A percentile compares a stretch with the other conserved stretches of the same genome.
Evolutionary conservation across 768 basidiomycete genomes (phyloP).

Genomic region (Candolleomyces eurysporus): DNA sequence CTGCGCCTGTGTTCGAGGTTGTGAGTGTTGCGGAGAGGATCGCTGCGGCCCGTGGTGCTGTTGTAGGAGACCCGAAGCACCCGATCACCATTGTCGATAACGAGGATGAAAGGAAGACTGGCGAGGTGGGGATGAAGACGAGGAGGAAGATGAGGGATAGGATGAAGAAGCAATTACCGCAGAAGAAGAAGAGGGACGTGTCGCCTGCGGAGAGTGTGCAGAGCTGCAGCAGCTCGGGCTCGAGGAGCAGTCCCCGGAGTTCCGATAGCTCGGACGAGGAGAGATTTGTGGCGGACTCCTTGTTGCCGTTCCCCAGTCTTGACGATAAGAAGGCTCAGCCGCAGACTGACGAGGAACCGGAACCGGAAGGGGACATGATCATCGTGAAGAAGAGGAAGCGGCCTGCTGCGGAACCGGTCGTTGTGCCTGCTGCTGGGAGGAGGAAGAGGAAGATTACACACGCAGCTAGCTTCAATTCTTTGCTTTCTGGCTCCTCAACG

Average conservation of each 20-base stretch:
- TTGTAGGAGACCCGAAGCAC: not conserved
- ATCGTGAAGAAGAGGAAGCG: conserved; percentile 45
- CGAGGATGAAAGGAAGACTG: conserved; percentile 33
- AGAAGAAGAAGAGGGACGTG: conserved; percentile 17
- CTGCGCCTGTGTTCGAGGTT: conserved; percentile 13
- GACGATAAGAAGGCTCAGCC: not conserved
- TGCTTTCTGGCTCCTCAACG: no score
- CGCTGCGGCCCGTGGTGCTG: conserved; percentile 18
- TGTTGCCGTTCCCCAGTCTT: conserved; percentile 6
- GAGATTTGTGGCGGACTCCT: conserved; percentile 13
- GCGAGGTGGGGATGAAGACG: conserved; percentile 29
- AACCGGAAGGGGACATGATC: not conserved
- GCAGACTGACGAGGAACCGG: not conserved
- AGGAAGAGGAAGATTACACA: conserved; percentile 7
- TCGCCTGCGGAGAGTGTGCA: conserved; percentile 6
- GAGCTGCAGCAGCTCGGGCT: not conserved
- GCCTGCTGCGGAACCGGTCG: conserved; percentile 48
- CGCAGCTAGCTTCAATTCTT: conserved; percentile 5
- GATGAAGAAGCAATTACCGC: conserved; percentile 11
- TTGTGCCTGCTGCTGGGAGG: conserved; percentile 5
- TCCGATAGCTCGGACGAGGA: conserved; percentile 34
- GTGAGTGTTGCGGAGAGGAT: conserved; percentile 47
- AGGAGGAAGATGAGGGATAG: conserved; percentile 27
- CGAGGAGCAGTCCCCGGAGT: conserved; percentile 8
- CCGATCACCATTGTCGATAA: not conserved